Conservation (phyloP, 2,329 filamentous ascomycete species). For the Colletotrichum sp. region DNA sequence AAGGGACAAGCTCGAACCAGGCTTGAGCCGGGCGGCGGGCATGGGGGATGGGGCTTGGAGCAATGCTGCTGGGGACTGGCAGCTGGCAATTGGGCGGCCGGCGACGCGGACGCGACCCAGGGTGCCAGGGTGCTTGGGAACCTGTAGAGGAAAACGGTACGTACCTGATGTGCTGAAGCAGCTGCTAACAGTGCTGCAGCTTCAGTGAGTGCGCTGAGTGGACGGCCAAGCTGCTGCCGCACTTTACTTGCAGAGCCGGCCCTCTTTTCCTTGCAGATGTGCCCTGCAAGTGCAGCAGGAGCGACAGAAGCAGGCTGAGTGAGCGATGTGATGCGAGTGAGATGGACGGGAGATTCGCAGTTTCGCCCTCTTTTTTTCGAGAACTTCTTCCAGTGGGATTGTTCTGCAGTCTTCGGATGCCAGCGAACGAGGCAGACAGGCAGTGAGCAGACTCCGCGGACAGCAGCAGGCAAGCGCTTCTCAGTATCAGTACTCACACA, state of each 20-base stretch:
- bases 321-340: background rate
- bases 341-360: background rate
- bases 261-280: constrained; percentile 21
- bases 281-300: constrained; percentile 18
- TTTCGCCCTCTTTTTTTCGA: background rate
- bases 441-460: background rate
- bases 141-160: background rate
- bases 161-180: background rate
- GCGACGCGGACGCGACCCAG: background rate
- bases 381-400: background rate
- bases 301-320: constrained; percentile 4
- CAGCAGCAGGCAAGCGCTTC: background rate
- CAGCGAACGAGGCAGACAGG: background rate
- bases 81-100: background rate
- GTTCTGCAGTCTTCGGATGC: background rate
- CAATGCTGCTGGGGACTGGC: background rate
- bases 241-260: constrained; percentile 15
- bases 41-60: background rate
- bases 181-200: background rate
- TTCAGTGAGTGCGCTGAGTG: background rate
- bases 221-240: background rate
- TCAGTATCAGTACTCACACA: background rate
- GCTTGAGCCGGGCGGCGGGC: background rate
- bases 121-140: background rate
- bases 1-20: constrained; percentile 14